Conservation (phyloP, 2,329 filamentous ascomycete genomes). For the Pezicula neosporulosa region DNA sequence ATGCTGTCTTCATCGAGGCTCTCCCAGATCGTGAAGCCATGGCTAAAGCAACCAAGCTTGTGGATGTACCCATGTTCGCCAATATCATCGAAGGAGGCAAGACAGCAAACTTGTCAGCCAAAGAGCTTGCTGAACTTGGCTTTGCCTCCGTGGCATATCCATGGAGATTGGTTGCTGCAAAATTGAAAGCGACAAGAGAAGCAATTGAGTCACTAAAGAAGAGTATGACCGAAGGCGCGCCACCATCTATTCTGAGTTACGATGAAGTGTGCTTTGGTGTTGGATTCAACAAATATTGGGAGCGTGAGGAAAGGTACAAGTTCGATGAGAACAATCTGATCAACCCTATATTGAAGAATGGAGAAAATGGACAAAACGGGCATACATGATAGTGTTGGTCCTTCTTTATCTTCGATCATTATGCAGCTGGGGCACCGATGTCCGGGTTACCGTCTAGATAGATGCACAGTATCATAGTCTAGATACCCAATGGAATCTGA, state of each 20-base stretch:
- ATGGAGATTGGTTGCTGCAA: conserved; percentile 37
- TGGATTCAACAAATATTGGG: conserved; percentile 41
- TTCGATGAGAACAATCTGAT: conserved; percentile 11
- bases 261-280: conserved; percentile 41
- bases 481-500: no score
- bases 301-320: conserved; percentile 18
- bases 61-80: conserved; percentile 36
- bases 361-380: not conserved
- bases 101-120: conserved; percentile 36
- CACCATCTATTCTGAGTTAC: conserved; percentile 39
- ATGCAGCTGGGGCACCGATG: no score
- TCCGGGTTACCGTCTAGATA: no score
- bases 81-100: conserved; percentile 41
- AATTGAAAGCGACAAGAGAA: conserved; percentile 32
- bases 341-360: not conserved
- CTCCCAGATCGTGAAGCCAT: conserved; percentile 40
- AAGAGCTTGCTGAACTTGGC: conserved; percentile 33
- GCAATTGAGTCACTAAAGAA: conserved; percentile 36
- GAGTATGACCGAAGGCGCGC: conserved; percentile 36
- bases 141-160: conserved; percentile 36
- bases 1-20: conserved; percentile 42
- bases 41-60: conserved; percentile 32
- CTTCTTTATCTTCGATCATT: no score
- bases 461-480: no score
- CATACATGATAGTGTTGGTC: no score